These are phyloP conservation scores for Oenanthe javanica DNA, from an alignment of 140 eudicot species.

Conservation along the genomic window DNA sequence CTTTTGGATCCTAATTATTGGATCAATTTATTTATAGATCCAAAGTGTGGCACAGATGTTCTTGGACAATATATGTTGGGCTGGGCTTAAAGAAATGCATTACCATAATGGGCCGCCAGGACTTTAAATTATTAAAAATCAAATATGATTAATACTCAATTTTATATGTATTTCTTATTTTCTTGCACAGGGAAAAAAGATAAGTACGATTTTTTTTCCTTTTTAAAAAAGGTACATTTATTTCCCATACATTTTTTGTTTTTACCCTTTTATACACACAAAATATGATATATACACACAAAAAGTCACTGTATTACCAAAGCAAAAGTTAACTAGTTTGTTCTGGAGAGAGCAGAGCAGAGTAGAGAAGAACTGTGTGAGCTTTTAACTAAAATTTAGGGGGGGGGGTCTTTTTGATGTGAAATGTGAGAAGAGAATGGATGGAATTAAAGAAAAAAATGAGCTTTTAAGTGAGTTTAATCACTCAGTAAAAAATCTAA, in stretches of 20 bases:
- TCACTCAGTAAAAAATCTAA: not conserved
- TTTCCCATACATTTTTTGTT: not conserved
- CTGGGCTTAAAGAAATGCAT: not conserved
- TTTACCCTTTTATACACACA: not conserved
- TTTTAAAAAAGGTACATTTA: not conserved
- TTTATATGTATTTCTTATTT: not conserved
- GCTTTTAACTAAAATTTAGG: not conserved
- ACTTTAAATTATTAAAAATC: no score
- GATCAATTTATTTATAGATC: no score
- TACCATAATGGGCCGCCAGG: not conserved
- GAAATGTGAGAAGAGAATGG: slow-evolving; percentile 38
- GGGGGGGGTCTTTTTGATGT: slow-evolving; percentile 10
- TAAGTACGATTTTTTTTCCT: not conserved
- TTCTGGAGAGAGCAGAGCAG: not conserved
- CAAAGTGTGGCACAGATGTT: no score
- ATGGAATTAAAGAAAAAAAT: not conserved
- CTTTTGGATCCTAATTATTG: no score
- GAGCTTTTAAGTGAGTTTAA: not conserved
- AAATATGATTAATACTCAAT: no score
- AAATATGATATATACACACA: not conserved
- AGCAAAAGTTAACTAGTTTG: not conserved
- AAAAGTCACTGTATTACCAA: not conserved
- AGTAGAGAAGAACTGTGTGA: not conserved
- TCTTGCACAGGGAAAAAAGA: not conserved
- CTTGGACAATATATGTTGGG: not conserved